phyloP scores from a whole-genome alignment of 2,329 filamentous ascomycete genomes.

The Aspergillus persii region DNA sequence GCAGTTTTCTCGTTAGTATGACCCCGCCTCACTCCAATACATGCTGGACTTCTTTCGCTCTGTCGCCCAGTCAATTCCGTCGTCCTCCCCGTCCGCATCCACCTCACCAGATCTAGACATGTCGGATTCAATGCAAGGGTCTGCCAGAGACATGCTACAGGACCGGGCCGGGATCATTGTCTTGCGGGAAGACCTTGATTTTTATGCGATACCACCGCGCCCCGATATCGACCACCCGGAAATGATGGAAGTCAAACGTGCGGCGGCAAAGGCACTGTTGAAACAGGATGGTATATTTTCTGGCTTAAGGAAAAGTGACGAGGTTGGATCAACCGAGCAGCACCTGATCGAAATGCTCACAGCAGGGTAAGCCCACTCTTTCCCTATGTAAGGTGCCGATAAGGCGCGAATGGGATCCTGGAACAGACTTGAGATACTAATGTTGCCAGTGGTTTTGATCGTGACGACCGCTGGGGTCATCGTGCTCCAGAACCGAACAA shows the following conservation, averaged over 20 bases:
- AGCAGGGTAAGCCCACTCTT: conserved; percentile 70
- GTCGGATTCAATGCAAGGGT: conserved; percentile 68
- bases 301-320: conserved; percentile 89
- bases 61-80: conserved; percentile 87
- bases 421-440: conserved; percentile 11
- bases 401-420: neutral
- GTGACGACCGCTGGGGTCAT: conserved; percentile 93
- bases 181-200: conserved; percentile 91
- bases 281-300: conserved; percentile 95
- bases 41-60: conserved; percentile 98
- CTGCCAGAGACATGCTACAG: conserved; percentile 74
- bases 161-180: conserved; percentile 95
- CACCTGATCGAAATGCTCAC: conserved; percentile 99
- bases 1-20: conserved; percentile 67
- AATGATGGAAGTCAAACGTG: conserved; percentile 95
- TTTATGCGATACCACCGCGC: conserved; percentile 89
- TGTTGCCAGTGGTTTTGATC: conserved; percentile 78
- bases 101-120: conserved; percentile 60
- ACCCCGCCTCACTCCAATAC: conserved; percentile 92
- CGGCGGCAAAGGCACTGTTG: conserved; percentile 80
- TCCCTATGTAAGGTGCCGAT: neutral
- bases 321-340: conserved; percentile 93
- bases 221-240: conserved; percentile 80
- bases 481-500: conserved; percentile 97
- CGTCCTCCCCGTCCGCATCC: conserved; percentile 65